Conservation (phyloP, 345 rosid species). For the Eucalyptus tenuipes region DNA sequence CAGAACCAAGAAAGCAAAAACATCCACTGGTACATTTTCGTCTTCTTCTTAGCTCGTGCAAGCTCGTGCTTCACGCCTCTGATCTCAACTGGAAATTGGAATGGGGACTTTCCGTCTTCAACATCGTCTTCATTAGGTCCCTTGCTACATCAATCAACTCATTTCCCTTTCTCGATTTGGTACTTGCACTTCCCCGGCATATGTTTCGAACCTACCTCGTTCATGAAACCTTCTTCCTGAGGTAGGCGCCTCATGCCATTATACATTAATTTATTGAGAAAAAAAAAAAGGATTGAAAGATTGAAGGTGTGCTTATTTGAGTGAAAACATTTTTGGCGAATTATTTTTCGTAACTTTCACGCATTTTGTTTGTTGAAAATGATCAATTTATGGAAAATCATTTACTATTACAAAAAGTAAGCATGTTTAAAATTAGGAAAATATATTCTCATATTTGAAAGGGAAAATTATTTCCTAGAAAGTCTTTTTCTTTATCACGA, state of each 20-base stretch:
- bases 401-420: no score
- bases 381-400: no score
- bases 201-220: neutral
- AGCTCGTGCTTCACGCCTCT: neutral
- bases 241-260: neutral
- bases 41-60: neutral
- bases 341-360: no score
- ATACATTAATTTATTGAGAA: no score
- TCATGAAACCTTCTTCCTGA: neutral
- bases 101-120: neutral
- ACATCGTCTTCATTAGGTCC: neutral
- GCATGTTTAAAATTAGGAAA: no score
- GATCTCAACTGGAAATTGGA: neutral
- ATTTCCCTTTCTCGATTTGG: neutral
- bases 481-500: neutral
- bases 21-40: neutral
- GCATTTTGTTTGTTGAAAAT: no score
- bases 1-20: neutral
- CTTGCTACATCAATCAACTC: neutral
- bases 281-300: no score
- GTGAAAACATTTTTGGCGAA: no score
- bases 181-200: neutral
- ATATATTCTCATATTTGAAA: neutral
- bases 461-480: neutral
- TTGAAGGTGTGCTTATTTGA: no score